These are phyloP conservation scores for Miscanthus lutarioriparius DNA, from an alignment of 176 grass and related monocot genomes.

Conservation along the genomic window DNA sequence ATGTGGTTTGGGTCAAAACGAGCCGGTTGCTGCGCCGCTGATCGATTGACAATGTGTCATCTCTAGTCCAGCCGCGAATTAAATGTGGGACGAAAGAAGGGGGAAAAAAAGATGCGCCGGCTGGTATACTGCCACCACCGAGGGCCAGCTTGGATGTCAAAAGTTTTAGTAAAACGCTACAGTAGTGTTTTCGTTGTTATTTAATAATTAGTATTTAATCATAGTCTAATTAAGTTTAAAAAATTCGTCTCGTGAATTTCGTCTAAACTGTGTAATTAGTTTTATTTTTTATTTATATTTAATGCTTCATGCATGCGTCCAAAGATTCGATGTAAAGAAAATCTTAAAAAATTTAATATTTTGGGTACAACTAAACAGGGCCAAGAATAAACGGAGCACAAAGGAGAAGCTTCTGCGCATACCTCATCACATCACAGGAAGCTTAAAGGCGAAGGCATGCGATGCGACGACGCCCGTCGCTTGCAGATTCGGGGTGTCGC, in stretches of 20 bases:
- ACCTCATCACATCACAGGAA: slow-evolving; percentile 10
- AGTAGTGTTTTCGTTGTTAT: too few relatives aligned
- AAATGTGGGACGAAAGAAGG: neutral
- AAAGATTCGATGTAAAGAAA: too few relatives aligned
- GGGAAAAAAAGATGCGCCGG: neutral
- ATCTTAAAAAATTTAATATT: too few relatives aligned
- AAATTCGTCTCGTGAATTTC: too few relatives aligned
- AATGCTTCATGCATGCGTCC: too few relatives aligned
- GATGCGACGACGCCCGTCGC: neutral
- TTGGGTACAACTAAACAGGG: too few relatives aligned
- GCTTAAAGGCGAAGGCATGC: slow-evolving; percentile 53
- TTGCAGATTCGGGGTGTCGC: slow-evolving; percentile 39
- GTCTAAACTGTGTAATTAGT: too few relatives aligned
- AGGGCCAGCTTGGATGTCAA: too few relatives aligned
- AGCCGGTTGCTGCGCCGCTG: slow-evolving; percentile 12
- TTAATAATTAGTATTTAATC: too few relatives aligned
- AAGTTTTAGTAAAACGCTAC: too few relatives aligned
- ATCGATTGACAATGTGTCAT: slow-evolving; percentile 26
- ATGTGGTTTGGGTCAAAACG: slow-evolving; percentile 41
- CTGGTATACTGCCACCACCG: neutral
- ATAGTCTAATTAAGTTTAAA: too few relatives aligned
- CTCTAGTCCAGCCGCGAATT: slow-evolving; percentile 5
- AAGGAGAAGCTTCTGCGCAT: slow-evolving; percentile 1
- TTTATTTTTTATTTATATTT: too few relatives aligned
- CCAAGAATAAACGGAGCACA: neutral